Conservation (phyloP, 352 stramenopile genomes). For the Pythium sukuiense region DNA sequence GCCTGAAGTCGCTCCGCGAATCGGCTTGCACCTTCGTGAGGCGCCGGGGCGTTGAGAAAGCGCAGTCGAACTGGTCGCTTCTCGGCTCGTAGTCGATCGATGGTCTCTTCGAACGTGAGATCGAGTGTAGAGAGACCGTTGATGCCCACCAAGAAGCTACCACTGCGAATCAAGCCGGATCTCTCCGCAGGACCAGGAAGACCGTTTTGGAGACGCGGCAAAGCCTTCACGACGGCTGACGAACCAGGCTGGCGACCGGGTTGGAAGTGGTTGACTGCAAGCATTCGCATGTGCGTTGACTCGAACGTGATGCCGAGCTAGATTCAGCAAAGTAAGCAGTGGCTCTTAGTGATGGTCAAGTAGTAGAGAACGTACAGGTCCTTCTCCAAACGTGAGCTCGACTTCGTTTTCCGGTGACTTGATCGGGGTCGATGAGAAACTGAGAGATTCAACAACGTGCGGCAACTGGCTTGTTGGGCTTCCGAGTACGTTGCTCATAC, state of each 20-base stretch:
- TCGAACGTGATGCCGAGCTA: conserved; percentile 83
- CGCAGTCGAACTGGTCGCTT: conserved; percentile 57
- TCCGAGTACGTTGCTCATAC: neutral
- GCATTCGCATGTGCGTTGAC: conserved; percentile 63
- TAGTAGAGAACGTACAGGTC: conserved; percentile 39
- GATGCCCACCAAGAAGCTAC: conserved; percentile 70
- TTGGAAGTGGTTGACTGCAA: conserved; percentile 57
- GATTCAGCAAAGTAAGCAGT: conserved; percentile 1
- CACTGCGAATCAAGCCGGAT: conserved; percentile 45
- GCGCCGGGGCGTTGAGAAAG: conserved; percentile 53
- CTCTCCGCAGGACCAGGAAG: conserved; percentile 61
- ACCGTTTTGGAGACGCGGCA: conserved; percentile 58
- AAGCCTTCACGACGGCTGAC: conserved; percentile 68
- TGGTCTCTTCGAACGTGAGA: conserved; percentile 63
- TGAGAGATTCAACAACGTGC: conserved; percentile 27
- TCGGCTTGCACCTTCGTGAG: conserved; percentile 53
- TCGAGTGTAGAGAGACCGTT: conserved; percentile 68
- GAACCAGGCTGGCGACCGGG: conserved; percentile 36
- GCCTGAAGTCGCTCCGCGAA: conserved; percentile 61
- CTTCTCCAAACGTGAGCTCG: conserved; percentile 66
- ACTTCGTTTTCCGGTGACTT: conserved; percentile 37
- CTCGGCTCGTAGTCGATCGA: conserved; percentile 47
- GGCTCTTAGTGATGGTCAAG: no score
- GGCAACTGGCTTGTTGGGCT: conserved; percentile 16
- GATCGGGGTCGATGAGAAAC: conserved; percentile 8